These are phyloP conservation scores for Podospora pseudoanserina DNA, from an alignment of 495 filamentous ascomycete species.

Conservation along the genomic window DNA sequence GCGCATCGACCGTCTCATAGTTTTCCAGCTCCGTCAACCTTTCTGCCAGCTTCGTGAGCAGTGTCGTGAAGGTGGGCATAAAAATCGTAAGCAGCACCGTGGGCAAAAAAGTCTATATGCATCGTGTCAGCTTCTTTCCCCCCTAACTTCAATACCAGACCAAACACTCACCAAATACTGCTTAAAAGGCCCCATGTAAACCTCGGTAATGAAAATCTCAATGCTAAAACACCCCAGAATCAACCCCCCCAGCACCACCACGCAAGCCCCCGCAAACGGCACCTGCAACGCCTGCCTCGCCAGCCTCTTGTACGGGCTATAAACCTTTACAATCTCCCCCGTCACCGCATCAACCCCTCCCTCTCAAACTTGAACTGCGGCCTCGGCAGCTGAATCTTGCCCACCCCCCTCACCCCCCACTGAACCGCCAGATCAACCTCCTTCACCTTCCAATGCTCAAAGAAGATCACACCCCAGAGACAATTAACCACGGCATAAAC, in stretches of 20 bases:
- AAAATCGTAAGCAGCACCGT: constrained; percentile 78
- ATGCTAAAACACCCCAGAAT: constrained; percentile 89
- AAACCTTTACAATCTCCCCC: constrained; percentile 75
- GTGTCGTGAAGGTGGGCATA: constrained; percentile 70
- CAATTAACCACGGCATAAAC: constrained; percentile 78
- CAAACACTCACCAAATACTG: constrained; percentile 62
- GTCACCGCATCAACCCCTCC: constrained; percentile 73
- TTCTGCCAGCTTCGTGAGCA: constrained; percentile 75
- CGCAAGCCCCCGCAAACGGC: constrained; percentile 77
- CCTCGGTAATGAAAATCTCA: constrained; percentile 92
- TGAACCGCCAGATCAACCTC: constrained; percentile 85
- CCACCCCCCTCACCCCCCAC: constrained; percentile 89
- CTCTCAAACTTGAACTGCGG: constrained; percentile 76
- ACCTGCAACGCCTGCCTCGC: constrained; percentile 77
- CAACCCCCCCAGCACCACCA: constrained; percentile 66
- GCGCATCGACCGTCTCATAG: constrained; percentile 75
- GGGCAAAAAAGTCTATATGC: constrained; percentile 71
- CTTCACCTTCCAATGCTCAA: constrained; percentile 96
- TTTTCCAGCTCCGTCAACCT: constrained; percentile 84
- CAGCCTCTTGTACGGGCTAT: constrained; percentile 73
- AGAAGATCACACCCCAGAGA: constrained; percentile 85
- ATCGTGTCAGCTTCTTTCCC: constrained; percentile 29
- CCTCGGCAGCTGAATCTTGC: constrained; percentile 71
- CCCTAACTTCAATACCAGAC: not conserved
- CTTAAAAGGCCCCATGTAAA: constrained; percentile 91